Conservation (phyloP, 768 basidiomycete species). For the Rhodotorula kratochvilovae region DNA sequence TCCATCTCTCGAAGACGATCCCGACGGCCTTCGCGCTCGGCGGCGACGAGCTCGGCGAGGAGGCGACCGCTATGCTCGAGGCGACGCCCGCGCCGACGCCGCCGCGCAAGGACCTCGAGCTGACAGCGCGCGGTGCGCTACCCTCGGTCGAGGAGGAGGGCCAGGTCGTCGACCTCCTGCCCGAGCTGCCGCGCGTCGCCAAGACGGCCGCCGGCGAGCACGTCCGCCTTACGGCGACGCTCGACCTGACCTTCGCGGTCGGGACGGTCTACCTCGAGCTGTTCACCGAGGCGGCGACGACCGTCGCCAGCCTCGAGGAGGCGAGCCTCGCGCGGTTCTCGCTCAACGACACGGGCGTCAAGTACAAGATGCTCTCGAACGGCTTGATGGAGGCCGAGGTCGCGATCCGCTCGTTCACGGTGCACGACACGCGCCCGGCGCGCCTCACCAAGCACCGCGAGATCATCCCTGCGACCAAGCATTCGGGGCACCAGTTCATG, state of each 20-base stretch:
- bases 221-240: conserved; percentile 58
- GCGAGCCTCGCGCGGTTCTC: conserved; percentile 82
- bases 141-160: conserved; percentile 1
- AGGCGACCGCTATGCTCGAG: conserved; percentile 41
- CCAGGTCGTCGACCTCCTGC: conserved; percentile 46
- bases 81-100: conserved; percentile 4
- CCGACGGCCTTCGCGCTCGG: conserved; percentile 60
- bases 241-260: conserved; percentile 71
- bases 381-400: conserved; percentile 82
- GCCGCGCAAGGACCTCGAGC: background rate
- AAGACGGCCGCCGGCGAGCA: conserved; percentile 40
- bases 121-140: background rate
- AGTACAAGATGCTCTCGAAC: conserved; percentile 74
- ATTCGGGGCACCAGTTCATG: conserved; percentile 86
- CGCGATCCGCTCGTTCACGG: conserved; percentile 81
- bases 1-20: conserved; percentile 64
- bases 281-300: conserved; percentile 65
- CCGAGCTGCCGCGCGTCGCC: conserved; percentile 47
- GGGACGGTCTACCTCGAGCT: conserved; percentile 74
- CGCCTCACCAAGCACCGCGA: conserved; percentile 82
- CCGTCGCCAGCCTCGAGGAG: conserved; percentile 59
- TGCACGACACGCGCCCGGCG: conserved; percentile 72
- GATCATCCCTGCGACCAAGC: conserved; percentile 85
- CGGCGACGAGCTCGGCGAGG: conserved; percentile 49
- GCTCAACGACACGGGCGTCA: conserved; percentile 69